Evolutionary conservation across 164 flowering plant genomes (phyloP).

Genomic region (Kingdonia uniflora): DNA sequence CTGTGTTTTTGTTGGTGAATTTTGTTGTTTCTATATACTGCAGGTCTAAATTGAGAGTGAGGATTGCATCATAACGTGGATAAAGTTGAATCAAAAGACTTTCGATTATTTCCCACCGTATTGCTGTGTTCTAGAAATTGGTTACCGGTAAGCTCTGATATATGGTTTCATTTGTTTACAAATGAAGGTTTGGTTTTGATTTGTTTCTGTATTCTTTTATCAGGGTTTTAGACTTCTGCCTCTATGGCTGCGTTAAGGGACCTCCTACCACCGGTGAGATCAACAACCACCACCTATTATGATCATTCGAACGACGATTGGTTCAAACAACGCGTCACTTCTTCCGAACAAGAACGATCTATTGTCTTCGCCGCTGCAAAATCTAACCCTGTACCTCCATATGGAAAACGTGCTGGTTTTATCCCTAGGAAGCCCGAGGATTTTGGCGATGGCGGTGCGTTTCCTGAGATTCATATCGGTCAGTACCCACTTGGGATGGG

Average conservation of each 20-base stretch:
- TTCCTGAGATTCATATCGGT: constrained; percentile 85
- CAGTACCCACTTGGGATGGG: constrained; percentile 95
- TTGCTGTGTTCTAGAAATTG: too few species aligned
- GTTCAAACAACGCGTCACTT: constrained; percentile 58
- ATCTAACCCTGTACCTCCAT: constrained; percentile 44
- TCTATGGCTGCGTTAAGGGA: constrained; percentile 66
- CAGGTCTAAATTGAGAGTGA: too few species aligned
- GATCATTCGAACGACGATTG: constrained; percentile 80
- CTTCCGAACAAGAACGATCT: constrained; percentile 33
- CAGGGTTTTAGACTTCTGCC: background rate
- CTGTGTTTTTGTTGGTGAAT: too few species aligned
- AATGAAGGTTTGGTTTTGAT: too few species aligned
- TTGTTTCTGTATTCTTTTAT: too few species aligned
- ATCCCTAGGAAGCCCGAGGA: constrained; percentile 72
- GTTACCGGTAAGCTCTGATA: too few species aligned
- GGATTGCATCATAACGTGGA: too few species aligned
- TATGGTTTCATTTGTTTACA: too few species aligned
- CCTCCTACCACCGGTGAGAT: constrained; percentile 55
- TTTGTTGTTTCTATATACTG: too few species aligned
- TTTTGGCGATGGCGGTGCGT: constrained; percentile 93
- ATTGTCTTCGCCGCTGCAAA: constrained; percentile 17
- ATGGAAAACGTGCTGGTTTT: constrained; percentile 58
- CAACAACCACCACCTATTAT: constrained; percentile 32
- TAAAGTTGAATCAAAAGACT: too few species aligned
- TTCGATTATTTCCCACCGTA: too few species aligned